Evolutionary conservation across 768 basidiomycete genomes (phyloP), one percentile per base, ranked within the genome.

Genomic region (Russula virescens): DNA sequence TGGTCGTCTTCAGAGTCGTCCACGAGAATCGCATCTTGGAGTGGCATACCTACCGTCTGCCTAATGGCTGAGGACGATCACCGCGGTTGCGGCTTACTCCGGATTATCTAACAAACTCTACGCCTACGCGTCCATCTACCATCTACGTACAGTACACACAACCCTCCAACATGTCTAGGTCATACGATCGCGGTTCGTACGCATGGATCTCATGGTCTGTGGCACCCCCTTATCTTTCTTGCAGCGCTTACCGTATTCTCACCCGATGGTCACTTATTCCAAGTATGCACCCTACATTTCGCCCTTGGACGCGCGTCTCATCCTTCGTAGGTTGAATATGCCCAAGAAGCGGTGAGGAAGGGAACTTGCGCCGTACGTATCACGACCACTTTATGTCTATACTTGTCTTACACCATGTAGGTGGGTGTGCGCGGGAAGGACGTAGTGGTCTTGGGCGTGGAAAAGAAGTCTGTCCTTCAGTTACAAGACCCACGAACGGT

Each of bases 401-500:
- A 9, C 10, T 35, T 13, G 14, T 47, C 60, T 61, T 9, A 69
- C 31, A 70, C 52, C 19, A 18, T 35, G 47, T 64, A 97, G 95
- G 94, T 98, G 65, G 97, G 97, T 57, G 94, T 98, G 40, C 86
- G 93, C 66, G 97, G 97, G 69, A 87, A 89, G 72, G 88, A 94
- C 69, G 91, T 95, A 31, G 97, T 98, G 2, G 93, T 99, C 5
- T 80, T 99, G 26, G 97, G 96, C 54, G 96, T 98, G 34, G 97
- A 99, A 81, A 98, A 98, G 90, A 98, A 98, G 77, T 94, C 93
- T 0, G 86, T 97, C 31, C 80, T 98, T 13, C 97, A 99, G 75
- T 83, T 99, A 19, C 97, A 99, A 79, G 97, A 99, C 75, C 94
- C 97, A 8, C 83, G 97, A 57, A 99, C 97, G 1, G 95, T 98